These are phyloP conservation scores for Catunica adiposa DNA, from an alignment of 2,329 filamentous ascomycete genomes.

Conservation along the genomic window DNA sequence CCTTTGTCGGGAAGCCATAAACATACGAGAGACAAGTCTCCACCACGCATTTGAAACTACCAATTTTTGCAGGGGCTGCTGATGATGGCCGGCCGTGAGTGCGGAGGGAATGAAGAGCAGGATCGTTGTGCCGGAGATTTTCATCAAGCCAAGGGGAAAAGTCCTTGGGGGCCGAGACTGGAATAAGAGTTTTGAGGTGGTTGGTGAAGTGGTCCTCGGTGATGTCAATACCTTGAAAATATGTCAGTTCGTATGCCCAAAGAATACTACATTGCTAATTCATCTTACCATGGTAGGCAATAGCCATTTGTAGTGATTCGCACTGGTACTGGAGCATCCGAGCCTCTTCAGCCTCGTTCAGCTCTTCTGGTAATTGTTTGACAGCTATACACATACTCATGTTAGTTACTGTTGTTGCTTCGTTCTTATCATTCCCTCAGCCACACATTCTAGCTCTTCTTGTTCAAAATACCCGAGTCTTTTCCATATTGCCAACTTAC, in stretches of 20 bases:
- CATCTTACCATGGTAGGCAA: slow-evolving; percentile 31
- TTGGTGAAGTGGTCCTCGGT: slow-evolving; percentile 26
- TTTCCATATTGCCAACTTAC: not conserved
- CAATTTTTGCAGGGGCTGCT: slow-evolving; percentile 12
- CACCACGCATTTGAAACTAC: slow-evolving; percentile 37
- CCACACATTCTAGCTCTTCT: no score
- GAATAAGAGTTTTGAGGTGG: slow-evolving; percentile 22
- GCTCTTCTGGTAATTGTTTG: slow-evolving; percentile 21
- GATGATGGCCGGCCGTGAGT: slow-evolving; percentile 5
- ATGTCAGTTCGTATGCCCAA: not conserved
- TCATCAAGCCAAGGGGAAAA: slow-evolving; percentile 8
- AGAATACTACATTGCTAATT: not conserved
- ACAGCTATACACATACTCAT: not conserved
- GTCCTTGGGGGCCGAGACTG: slow-evolving; percentile 19
- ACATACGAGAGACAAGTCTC: slow-evolving; percentile 40
- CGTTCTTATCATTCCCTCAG: no score
- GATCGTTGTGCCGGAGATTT: slow-evolving; percentile 7
- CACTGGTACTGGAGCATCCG: slow-evolving; percentile 40
- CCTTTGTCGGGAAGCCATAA: slow-evolving; percentile 35
- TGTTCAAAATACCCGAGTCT: no score
- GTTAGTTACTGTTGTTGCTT: no score
- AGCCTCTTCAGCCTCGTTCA: slow-evolving; percentile 41
- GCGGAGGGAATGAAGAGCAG: slow-evolving; percentile 10
- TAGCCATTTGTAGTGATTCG: slow-evolving; percentile 39
- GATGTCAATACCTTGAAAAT: slow-evolving; percentile 27